Evolutionary conservation across 345 rosid genomes (phyloP).

Genomic region (Bruguiera gymnorhiza): DNA sequence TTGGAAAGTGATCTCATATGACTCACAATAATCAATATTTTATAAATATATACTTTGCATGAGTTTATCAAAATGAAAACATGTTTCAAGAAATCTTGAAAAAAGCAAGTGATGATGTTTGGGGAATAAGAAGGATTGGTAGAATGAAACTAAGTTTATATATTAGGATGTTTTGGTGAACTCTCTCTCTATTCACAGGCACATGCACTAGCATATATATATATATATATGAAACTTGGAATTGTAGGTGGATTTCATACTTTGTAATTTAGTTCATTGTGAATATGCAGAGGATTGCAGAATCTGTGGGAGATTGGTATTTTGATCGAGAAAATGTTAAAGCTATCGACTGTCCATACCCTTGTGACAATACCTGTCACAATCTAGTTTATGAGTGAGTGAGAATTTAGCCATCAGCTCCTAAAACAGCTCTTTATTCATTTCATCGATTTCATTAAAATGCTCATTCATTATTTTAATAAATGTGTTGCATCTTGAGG

Average conservation of each 20-base stretch:
- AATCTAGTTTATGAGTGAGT: slow-evolving; percentile 37
- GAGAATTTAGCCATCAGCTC: slow-evolving; percentile 20
- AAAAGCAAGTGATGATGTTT: too few species aligned
- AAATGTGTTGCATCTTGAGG: slow-evolving; percentile 7
- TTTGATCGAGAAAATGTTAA: slow-evolving; percentile 21
- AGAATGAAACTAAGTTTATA: too few species aligned
- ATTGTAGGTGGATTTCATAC: not conserved
- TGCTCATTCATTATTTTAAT: slow-evolving; percentile 11
- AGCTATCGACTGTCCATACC: slow-evolving; percentile 27
- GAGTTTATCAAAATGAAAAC: too few species aligned
- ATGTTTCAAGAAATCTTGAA: too few species aligned
- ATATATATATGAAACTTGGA: not conserved
- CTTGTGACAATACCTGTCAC: slow-evolving; percentile 29
- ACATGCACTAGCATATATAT: too few species aligned
- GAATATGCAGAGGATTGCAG: slow-evolving; percentile 22
- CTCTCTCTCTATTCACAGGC: too few species aligned
- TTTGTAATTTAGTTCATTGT: not conserved
- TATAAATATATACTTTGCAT: too few species aligned
- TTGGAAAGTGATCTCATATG: too few species aligned
- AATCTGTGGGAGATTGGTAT: slow-evolving; percentile 35
- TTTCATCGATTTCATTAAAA: slow-evolving; percentile 11
- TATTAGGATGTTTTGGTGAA: too few species aligned
- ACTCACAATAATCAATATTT: too few species aligned
- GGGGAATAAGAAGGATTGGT: too few species aligned
- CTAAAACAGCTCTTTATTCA: slow-evolving; percentile 7